Conservation (phyloP, 2,329 filamentous ascomycete species). For the Fusarium phyllophilum region DNA sequence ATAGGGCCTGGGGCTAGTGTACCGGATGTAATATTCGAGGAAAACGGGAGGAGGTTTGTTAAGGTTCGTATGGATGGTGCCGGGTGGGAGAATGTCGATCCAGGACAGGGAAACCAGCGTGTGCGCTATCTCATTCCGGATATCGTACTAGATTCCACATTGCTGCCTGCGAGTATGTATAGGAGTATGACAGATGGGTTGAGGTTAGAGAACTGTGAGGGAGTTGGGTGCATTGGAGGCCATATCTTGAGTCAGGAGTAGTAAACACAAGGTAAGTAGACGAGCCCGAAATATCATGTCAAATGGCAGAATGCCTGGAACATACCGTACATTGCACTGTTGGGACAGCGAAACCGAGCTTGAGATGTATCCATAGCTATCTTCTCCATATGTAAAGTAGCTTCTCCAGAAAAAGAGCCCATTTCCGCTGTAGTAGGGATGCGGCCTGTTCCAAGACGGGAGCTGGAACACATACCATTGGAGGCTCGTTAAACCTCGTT, state of each 20-base stretch:
- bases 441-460: neutral
- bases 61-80: neutral
- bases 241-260: neutral
- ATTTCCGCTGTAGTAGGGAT: neutral
- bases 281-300: neutral
- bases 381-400: neutral
- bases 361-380: fast-evolving
- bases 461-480: neutral
- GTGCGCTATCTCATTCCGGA: neutral
- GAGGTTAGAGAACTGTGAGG: neutral
- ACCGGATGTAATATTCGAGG: neutral
- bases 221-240: neutral
- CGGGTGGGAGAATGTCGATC: neutral
- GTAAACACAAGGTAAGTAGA: neutral
- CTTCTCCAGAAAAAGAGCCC: neutral
- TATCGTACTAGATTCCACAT: neutral
- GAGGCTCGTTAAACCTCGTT: neutral
- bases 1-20: neutral
- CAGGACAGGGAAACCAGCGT: neutral
- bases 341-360: neutral
- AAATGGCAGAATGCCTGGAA: neutral
- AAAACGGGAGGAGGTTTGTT: neutral
- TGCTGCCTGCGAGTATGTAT: neutral
- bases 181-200: fast-evolving
- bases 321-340: neutral